Percentiles rank a stretch among this genome's conserved stretches.
phyloP scores from a whole-genome alignment of 805 yeast species.

The Ogataea degrootiae region DNA sequence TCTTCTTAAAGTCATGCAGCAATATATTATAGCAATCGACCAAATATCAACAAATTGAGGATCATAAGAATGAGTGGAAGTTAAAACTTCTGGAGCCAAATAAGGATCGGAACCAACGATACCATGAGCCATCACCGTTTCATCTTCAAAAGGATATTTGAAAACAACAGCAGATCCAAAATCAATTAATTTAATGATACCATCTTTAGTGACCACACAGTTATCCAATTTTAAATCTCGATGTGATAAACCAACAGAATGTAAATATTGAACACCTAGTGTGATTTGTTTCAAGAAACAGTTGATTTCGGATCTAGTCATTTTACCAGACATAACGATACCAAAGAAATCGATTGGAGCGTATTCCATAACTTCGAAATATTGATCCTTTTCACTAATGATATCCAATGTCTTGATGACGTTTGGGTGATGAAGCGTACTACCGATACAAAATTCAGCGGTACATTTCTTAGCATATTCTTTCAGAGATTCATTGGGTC shows the following conservation, averaged over 20 bases:
- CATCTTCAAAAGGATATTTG: constrained; percentile 66
- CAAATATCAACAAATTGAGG: constrained; percentile 79
- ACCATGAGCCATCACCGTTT: constrained; percentile 60
- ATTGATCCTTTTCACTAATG: constrained; percentile 63
- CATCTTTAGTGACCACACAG: constrained; percentile 71
- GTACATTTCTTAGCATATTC: constrained; percentile 85
- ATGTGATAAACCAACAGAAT: constrained; percentile 75
- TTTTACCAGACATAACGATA: constrained; percentile 80
- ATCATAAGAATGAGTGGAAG: constrained; percentile 52
- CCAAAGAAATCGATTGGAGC: constrained; percentile 83
- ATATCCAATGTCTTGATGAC: constrained; percentile 74
- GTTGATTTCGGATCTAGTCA: constrained; percentile 77
- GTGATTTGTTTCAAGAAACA: constrained; percentile 75
- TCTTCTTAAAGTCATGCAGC: constrained; percentile 81
- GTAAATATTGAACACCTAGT: constrained; percentile 69
- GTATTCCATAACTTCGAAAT: constrained; percentile 80
- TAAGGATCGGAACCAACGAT: constrained; percentile 86
- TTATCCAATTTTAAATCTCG: constrained; percentile 79
- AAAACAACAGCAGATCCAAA: constrained; percentile 83
- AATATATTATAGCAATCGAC: constrained; percentile 80
- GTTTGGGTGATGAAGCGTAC: constrained; percentile 77
- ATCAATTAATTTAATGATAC: constrained; percentile 74
- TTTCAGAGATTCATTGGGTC: constrained; percentile 63
- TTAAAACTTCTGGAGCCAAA: constrained; percentile 75
- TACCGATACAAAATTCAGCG: constrained; percentile 85